Percentiles rank a stretch among this genome's conserved stretches.
Conservation (phyloP, 805 yeast genomes). For the Wickerhamiella hasegawae region DNA sequence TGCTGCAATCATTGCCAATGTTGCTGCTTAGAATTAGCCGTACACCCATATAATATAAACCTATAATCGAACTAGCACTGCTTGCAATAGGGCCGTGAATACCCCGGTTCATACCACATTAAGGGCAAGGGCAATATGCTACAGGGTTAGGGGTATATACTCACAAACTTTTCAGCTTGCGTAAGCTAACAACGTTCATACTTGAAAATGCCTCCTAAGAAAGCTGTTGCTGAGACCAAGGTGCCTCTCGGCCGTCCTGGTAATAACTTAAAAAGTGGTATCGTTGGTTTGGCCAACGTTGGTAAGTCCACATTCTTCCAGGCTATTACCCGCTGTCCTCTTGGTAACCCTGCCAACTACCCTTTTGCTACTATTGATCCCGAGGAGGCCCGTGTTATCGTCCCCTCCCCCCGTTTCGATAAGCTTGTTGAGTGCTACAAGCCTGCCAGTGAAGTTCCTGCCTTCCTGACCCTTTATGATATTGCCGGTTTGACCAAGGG, state of each 20-base stretch:
- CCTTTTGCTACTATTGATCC: constrained; percentile 70
- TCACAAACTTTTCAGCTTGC: no score
- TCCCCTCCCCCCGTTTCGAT: constrained; percentile 35
- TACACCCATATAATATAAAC: no score
- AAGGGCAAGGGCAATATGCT: no score
- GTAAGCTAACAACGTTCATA: no score
- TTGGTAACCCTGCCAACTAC: constrained; percentile 53
- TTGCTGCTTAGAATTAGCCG: no score
- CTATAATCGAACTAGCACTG: no score
- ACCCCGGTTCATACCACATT: no score
- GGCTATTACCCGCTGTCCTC: constrained; percentile 41
- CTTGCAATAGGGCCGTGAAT: no score
- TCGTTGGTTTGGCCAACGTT: constrained; percentile 79
- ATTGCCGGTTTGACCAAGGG: constrained; percentile 98
- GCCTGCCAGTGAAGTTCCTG: constrained; percentile 81
- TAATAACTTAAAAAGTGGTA: constrained; percentile 60
- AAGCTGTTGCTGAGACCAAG: constrained; percentile 53
- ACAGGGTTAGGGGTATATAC: no score
- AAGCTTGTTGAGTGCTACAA: constrained; percentile 39
- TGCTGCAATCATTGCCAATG: constrained; percentile 34
- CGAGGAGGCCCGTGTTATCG: constrained; percentile 42
- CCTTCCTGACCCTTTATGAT: constrained; percentile 83
- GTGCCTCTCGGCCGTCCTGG: constrained; percentile 75
- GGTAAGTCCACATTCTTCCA: constrained; percentile 44
- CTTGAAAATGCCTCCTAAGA: constrained; percentile 70